These are phyloP conservation scores for Uncinocarpus reesii DNA, from an alignment of 2,329 filamentous ascomycete genomes.

Conservation along the genomic window DNA sequence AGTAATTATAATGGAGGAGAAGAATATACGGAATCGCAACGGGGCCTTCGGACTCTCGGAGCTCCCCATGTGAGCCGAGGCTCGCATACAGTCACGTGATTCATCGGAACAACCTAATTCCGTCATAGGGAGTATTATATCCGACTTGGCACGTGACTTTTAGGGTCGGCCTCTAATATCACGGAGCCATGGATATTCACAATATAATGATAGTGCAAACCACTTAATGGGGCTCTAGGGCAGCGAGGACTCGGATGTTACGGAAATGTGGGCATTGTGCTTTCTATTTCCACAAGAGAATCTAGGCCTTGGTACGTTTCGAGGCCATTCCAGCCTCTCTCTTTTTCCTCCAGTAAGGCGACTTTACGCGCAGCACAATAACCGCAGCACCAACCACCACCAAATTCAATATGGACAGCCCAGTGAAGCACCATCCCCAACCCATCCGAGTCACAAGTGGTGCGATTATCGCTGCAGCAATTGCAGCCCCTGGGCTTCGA, in stretches of 20 bases:
- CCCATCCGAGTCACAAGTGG: neutral
- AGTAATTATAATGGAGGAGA: too few species aligned
- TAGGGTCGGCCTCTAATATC: too few species aligned
- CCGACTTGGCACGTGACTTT: too few species aligned
- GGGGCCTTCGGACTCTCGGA: slow-evolving; percentile 21
- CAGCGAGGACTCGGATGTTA: too few species aligned
- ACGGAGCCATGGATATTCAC: too few species aligned
- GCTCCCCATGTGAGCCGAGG: neutral
- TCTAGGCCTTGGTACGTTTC: neutral
- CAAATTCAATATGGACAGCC: neutral
- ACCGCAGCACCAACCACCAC: neutral
- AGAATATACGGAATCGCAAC: too few species aligned
- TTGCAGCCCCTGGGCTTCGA: neutral
- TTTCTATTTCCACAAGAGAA: too few species aligned
- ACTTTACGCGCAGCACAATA: neutral
- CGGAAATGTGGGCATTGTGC: too few species aligned
- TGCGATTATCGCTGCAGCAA: neutral
- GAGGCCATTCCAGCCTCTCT: neutral
- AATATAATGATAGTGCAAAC: too few species aligned
- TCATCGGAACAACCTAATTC: neutral
- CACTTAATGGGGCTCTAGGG: too few species aligned
- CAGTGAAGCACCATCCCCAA: slow-evolving; percentile 2
- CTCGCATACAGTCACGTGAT: neutral
- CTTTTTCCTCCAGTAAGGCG: neutral
- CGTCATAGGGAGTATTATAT: neutral